A percentile compares a stretch with the other conserved stretches of the same genome.
Conservation (phyloP, 352 stramenopile species). For the Pythium coloratum region DNA sequence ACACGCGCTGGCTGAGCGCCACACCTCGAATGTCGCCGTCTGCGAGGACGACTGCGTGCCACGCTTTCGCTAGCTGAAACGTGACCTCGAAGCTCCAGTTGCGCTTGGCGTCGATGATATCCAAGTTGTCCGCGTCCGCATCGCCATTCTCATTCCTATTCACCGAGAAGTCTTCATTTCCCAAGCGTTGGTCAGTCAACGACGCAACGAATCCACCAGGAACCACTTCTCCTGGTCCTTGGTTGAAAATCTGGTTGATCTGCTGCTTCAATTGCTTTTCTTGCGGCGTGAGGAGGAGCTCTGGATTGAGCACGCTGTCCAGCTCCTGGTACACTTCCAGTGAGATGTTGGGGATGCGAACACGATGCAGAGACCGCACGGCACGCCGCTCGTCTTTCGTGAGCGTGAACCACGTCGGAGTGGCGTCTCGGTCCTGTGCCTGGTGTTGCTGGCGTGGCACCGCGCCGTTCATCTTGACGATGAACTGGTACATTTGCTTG, state of each 20-base stretch:
- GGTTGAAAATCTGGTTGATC: constrained; percentile 4
- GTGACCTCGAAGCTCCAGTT: constrained; percentile 68
- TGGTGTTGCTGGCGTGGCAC: constrained; percentile 30
- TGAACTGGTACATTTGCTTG: constrained; percentile 79
- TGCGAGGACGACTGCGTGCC: constrained; percentile 38
- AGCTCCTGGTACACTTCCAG: constrained; percentile 53
- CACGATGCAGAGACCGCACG: constrained; percentile 50
- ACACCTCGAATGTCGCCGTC: constrained; percentile 37
- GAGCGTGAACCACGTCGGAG: constrained; percentile 61
- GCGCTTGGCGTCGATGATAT: constrained; percentile 42
- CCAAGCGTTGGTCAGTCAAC: background rate
- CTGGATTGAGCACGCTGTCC: constrained; percentile 48
- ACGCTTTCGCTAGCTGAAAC: constrained; percentile 55
- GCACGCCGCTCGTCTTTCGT: constrained; percentile 52
- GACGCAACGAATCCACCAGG: background rate
- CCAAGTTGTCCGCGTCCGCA: background rate
- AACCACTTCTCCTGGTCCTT: background rate
- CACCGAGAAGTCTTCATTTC: background rate
- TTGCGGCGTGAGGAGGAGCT: background rate
- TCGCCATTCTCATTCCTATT: background rate
- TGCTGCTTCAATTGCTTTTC: constrained; percentile 2
- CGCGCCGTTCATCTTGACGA: constrained; percentile 54
- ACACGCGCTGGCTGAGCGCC: constrained; percentile 52
- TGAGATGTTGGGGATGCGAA: constrained; percentile 61
- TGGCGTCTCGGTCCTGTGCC: constrained; percentile 16